Percentiles rank a stretch among this genome's conserved stretches.
These are phyloP conservation scores for Rubus idaeus DNA, from an alignment of 306 rosid species.

Conservation along the genomic window DNA sequence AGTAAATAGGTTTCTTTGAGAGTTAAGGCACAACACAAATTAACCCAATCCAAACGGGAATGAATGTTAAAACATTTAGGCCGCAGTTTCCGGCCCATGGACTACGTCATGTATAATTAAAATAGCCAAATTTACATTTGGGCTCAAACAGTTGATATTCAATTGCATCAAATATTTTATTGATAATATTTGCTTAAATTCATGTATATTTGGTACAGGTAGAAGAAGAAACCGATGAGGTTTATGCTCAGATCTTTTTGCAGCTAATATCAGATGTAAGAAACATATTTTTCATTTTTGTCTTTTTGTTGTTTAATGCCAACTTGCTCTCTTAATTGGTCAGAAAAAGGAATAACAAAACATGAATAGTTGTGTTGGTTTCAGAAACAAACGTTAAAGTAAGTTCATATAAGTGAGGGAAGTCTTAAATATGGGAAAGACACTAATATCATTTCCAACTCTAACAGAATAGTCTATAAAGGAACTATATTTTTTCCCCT, in stretches of 20 bases:
- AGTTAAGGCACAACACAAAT: too few species aligned
- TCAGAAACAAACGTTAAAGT: not conserved
- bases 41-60: too few species aligned
- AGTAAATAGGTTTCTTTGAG: too few species aligned
- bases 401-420: not conserved
- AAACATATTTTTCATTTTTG: conserved; percentile 24
- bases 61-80: too few species aligned
- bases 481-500: not conserved
- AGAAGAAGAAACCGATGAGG: too few species aligned
- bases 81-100: too few species aligned
- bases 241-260: conserved; percentile 71
- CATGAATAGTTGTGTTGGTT: not conserved
- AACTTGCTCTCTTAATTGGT: conserved; percentile 27
- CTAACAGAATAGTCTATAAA: not conserved
- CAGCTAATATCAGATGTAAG: conserved; percentile 71
- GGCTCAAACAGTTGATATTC: too few species aligned
- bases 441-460: not conserved
- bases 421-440: not conserved
- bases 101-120: too few species aligned
- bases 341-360: conserved; percentile 14
- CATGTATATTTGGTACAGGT: too few species aligned
- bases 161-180: too few species aligned
- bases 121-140: too few species aligned
- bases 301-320: conserved; percentile 16
- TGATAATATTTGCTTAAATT: too few species aligned